Percentiles rank a stretch among this genome's conserved stretches.
Conservation (phyloP, 352 stramenopile species). For the Nothophytophthora sp. region DNA sequence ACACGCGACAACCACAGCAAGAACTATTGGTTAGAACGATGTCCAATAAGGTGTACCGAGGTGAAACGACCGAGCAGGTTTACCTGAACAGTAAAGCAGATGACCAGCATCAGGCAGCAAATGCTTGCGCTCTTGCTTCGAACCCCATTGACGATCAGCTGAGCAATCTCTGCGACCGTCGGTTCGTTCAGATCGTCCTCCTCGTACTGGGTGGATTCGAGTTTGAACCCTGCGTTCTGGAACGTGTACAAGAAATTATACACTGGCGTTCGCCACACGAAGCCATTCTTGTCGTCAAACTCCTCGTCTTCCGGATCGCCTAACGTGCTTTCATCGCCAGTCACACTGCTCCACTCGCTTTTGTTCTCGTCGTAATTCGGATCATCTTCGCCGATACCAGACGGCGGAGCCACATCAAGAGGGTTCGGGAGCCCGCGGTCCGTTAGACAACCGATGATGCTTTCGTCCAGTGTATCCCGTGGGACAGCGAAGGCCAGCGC, state of each 20-base stretch:
- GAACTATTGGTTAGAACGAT: too few species aligned
- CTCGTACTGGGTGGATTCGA: conserved; percentile 73
- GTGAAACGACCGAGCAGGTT: not conserved
- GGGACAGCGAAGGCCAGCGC: conserved; percentile 71
- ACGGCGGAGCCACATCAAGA: conserved; percentile 28
- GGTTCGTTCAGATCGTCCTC: conserved; percentile 79
- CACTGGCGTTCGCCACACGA: conserved; percentile 65
- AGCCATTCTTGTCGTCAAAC: conserved; percentile 56
- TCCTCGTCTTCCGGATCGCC: conserved; percentile 81
- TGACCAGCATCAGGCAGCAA: conserved; percentile 63
- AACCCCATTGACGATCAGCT: conserved; percentile 60
- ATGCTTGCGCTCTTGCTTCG: conserved; percentile 67
- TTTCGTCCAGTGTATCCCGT: conserved; percentile 59
- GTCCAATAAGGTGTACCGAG: not conserved
- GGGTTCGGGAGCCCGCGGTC: conserved; percentile 67
- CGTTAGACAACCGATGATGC: conserved; percentile 58
- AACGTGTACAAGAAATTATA: conserved; percentile 66
- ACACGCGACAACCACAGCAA: conserved; percentile 7
- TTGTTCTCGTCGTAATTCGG: conserved; percentile 59
- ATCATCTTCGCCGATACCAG: conserved; percentile 36
- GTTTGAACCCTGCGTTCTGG: conserved; percentile 76
- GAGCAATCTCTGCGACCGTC: conserved; percentile 51
- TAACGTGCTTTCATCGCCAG: conserved; percentile 79
- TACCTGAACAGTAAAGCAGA: conserved; percentile 81
- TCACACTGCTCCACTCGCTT: conserved; percentile 87